Evolutionary conservation across 768 basidiomycete species (phyloP).

Genomic region (Termitomyces titanicus): DNA sequence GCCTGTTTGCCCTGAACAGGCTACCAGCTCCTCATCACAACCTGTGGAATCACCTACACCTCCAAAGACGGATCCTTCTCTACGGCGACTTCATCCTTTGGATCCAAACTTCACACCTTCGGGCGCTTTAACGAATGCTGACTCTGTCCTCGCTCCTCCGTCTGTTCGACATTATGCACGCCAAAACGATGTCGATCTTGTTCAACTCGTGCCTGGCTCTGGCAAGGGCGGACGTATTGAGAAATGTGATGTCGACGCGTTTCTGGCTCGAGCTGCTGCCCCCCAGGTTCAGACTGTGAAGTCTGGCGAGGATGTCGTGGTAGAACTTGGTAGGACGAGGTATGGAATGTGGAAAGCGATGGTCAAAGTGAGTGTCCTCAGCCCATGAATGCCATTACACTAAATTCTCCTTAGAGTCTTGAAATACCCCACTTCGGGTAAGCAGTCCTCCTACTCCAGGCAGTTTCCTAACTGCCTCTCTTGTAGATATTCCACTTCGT

Average conservation of each 20-base stretch:
- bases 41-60: constrained; percentile 2
- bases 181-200: constrained; percentile 58
- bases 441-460: constrained; percentile 14
- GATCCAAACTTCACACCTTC: constrained; percentile 47
- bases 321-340: constrained; percentile 74
- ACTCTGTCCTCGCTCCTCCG: constrained; percentile 62
- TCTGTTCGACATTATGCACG: constrained; percentile 78
- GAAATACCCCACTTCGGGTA: constrained; percentile 85
- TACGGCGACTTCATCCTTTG: constrained; percentile 50
- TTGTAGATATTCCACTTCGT: constrained; percentile 63
- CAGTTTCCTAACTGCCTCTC: not conserved
- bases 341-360: constrained; percentile 90
- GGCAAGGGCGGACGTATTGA: constrained; percentile 75
- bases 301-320: constrained; percentile 43
- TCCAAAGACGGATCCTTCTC: constrained; percentile 1
- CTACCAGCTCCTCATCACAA: constrained; percentile 9
- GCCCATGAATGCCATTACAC: not conserved
- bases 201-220: constrained; percentile 56
- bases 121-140: constrained; percentile 12
- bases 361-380: constrained; percentile 55
- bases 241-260: constrained; percentile 68
- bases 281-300: not conserved
- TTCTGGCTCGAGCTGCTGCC: constrained; percentile 25
- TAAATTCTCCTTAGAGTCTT: constrained; percentile 51
- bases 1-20: constrained; percentile 15